Base-by-base conservation (phyloP, 352 stramenopile genomes). In the Phytopythium cucurbitacearum region DNA sequence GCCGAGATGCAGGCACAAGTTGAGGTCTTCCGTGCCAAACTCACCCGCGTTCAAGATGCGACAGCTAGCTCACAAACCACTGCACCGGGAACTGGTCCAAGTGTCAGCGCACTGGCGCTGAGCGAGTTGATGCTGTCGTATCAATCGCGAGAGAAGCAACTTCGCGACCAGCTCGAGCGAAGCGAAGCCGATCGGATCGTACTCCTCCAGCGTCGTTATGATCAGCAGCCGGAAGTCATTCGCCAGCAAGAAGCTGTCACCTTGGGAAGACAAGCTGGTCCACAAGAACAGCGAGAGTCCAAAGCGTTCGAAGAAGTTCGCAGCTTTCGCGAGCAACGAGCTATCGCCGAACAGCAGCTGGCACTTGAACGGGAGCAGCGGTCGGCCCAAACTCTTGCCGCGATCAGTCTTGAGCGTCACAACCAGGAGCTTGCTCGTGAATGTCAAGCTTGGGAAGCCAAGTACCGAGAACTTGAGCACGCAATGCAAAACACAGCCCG, bases 1-100 rank as follows among this genome's bases (percentile, higher is more conserved):
- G 64, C 76, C 35, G 71, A 85, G n/a, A 43, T 62, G 16, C 69
- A 85, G 53, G 71, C 69, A 0, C 64, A 82, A 51, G 37, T 75
- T 0, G 71, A 85, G 11, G 53, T 65, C 5, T 79, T 73, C 41
- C 71, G 74, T 5, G 21, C 78, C 4, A 76, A 80, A 46, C 53
- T 85, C 21, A 51, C 62, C 0, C 62, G 76, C 1, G 36, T 79
- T 7, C 53, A 62, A 12, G 55, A 65, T 9, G 21, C 11, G 47
- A 53, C 13, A 48, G 37, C 5, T 35, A 41, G 21, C 21, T 28
- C 21, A 28, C 21, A 28, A 28, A 28, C 21, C 21, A 28, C 21
- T 28, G 21, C 21, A 28, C 21, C 21, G 21, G 21, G 21, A 11
- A 50, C 37, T 42, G 48, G 34, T n/a, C 16, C 39, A 44, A 43